Percentiles rank a stretch among this genome's conserved stretches.
phyloP scores from a whole-genome alignment of 805 yeast species.

The Wickerhamomyces mucosus region DNA sequence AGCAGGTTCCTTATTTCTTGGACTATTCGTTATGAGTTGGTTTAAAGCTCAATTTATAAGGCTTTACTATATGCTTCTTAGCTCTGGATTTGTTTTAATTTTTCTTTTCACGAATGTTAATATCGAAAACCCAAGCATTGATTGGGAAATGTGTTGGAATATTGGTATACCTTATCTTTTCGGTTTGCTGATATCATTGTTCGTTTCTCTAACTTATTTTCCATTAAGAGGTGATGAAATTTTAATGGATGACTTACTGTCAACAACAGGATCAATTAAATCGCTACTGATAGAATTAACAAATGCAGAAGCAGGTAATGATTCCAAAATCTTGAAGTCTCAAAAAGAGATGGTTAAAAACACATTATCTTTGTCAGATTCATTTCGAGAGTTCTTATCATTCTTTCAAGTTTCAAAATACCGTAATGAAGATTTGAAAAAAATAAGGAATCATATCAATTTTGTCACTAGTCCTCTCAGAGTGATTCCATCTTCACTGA shows the following conservation, averaged over 20 bases:
- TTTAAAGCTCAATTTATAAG: slow-evolving; percentile 31
- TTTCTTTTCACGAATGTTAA: slow-evolving; percentile 19
- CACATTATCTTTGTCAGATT: slow-evolving; percentile 27
- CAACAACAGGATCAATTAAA: slow-evolving; percentile 18
- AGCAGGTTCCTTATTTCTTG: slow-evolving; percentile 31
- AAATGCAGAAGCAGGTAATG: slow-evolving; percentile 6
- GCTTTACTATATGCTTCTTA: slow-evolving; percentile 26
- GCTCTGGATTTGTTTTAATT: slow-evolving; percentile 28
- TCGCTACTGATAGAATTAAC: slow-evolving; percentile 14
- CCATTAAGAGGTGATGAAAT: slow-evolving; percentile 34
- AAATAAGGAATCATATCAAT: slow-evolving; percentile 34
- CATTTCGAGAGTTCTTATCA: slow-evolving; percentile 33
- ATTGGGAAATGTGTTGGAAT: slow-evolving; percentile 31
- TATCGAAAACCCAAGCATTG: slow-evolving; percentile 18
- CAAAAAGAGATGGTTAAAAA: slow-evolving; percentile 24
- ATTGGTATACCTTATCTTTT: slow-evolving; percentile 35
- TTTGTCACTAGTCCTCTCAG: slow-evolving; percentile 29
- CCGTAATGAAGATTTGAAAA: slow-evolving; percentile 22
- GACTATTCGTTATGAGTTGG: slow-evolving; percentile 31
- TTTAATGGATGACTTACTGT: slow-evolving; percentile 19
- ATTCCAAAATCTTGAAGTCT: slow-evolving; percentile 10
- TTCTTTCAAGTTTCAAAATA: slow-evolving; percentile 29
- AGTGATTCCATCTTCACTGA: slow-evolving; percentile 25
- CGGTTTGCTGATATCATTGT: slow-evolving; percentile 30
- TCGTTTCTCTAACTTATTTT: slow-evolving; percentile 24